Conservation (phyloP, 2,329 filamentous ascomycete genomes). For the Fusarium begoniae region DNA sequence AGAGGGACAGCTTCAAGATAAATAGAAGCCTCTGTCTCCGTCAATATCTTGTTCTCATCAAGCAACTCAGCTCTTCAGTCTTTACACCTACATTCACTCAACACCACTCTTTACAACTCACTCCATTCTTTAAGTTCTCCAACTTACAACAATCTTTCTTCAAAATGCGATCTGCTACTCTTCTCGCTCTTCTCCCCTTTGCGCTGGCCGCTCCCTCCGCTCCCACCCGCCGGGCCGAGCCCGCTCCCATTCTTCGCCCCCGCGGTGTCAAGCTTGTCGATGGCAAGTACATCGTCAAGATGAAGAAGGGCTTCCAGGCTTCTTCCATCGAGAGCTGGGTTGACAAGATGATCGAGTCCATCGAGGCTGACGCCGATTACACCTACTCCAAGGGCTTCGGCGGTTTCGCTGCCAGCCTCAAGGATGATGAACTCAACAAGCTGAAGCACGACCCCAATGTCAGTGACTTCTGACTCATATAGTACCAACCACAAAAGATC, state of each 20-base stretch:
- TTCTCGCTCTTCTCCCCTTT: constrained; percentile 47
- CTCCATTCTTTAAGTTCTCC: constrained; percentile 3
- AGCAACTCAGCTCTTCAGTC: constrained; percentile 29
- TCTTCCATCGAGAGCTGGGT: constrained; percentile 31
- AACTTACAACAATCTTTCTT: constrained; percentile 3
- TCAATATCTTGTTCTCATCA: constrained; percentile 1
- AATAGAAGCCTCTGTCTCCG: constrained; percentile 20
- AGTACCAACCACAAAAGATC: not conserved
- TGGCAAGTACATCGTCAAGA: constrained; percentile 52
- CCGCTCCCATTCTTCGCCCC: constrained; percentile 48
- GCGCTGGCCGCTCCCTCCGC: constrained; percentile 45
- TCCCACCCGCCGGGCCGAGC: constrained; percentile 45
- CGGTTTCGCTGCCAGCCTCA: constrained; percentile 43
- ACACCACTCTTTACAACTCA: constrained; percentile 13
- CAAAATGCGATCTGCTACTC: constrained; percentile 47
- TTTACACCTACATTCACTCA: constrained; percentile 20
- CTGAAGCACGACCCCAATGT: constrained; percentile 43
- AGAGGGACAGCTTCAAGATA: constrained; percentile 10
- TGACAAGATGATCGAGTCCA: constrained; percentile 37
- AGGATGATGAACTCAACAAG: constrained; percentile 39
- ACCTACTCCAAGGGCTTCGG: constrained; percentile 38
- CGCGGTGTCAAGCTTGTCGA: constrained; percentile 45
- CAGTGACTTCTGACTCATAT: not conserved
- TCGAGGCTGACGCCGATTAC: constrained; percentile 47
- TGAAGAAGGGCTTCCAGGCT: constrained; percentile 39